phyloP scores from a whole-genome alignment of 352 stramenopile species.

The Phytophthora litchii region DNA sequence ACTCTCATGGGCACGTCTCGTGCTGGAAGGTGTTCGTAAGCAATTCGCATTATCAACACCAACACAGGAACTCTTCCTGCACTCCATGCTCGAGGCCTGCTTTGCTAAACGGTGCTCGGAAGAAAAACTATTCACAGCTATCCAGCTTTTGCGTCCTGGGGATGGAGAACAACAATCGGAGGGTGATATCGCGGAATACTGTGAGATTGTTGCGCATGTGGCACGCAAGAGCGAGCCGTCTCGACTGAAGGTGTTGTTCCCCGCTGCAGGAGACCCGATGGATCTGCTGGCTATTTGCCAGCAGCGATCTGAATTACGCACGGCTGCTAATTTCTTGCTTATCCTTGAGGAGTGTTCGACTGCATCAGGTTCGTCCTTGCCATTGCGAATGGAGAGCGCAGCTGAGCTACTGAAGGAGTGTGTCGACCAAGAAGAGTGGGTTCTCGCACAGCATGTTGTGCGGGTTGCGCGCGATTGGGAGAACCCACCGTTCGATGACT shows the following conservation, averaged over 20 bases:
- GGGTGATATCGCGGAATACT: constrained; percentile 77
- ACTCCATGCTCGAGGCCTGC: constrained; percentile 78
- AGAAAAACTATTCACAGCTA: constrained; percentile 48
- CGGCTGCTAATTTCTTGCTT: constrained; percentile 83
- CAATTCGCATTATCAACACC: constrained; percentile 69
- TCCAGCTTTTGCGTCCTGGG: constrained; percentile 55
- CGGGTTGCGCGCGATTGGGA: constrained; percentile 86
- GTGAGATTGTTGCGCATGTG: constrained; percentile 84
- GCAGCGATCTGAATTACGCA: constrained; percentile 72
- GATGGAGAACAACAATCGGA: constrained; percentile 13
- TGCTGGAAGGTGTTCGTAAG: constrained; percentile 52
- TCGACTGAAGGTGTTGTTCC: constrained; percentile 72
- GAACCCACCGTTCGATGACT: constrained; percentile 29
- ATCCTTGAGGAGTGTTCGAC: constrained; percentile 76
- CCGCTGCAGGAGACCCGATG: constrained; percentile 65
- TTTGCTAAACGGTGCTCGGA: constrained; percentile 52
- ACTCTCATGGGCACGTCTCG: constrained; percentile 52
- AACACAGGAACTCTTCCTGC: constrained; percentile 82
- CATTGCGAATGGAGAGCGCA: constrained; percentile 55
- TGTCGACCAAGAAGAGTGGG: constrained; percentile 80
- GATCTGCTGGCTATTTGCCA: constrained; percentile 67
- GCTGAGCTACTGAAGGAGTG: constrained; percentile 71
- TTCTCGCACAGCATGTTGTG: constrained; percentile 75
- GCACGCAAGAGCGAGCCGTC: constrained; percentile 86
- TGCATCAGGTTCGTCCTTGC: constrained; percentile 32